Evolutionary conservation across 768 basidiomycete species (phyloP).

Genomic region (Pleurotus giganteus): DNA sequence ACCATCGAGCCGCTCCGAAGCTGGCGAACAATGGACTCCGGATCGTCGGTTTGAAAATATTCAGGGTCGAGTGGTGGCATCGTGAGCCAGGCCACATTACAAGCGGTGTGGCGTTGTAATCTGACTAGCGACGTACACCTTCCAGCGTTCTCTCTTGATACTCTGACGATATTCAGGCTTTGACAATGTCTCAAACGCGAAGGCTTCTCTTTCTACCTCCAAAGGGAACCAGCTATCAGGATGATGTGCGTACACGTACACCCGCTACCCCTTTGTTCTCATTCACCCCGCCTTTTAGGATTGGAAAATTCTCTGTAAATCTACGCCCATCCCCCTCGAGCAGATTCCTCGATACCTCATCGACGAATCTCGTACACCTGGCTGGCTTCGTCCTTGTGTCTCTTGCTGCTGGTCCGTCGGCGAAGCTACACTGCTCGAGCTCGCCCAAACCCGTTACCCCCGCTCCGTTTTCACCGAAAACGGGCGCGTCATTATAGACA

Average conservation of each 20-base stretch:
- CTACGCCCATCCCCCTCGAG: background rate
- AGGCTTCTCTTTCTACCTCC: background rate
- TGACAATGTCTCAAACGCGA: background rate
- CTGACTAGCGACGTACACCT: no score
- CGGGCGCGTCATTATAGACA: background rate
- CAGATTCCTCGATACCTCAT: background rate
- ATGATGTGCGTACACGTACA: background rate
- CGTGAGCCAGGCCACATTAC: no score
- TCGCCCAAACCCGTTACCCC: background rate
- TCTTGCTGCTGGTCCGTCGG: background rate
- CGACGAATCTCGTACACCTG: background rate
- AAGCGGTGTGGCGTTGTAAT: no score
- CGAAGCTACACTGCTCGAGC: background rate
- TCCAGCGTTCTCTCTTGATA: no score
- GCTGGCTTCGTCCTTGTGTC: background rate
- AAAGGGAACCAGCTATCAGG: background rate
- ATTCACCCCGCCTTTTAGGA: background rate
- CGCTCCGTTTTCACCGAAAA: background rate
- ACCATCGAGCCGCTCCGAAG: no score
- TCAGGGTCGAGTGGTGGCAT: no score
- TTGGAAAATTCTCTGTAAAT: background rate
- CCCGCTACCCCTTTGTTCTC: background rate
- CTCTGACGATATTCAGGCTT: no score
- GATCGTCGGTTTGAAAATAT: no score
- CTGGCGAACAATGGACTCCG: no score